phyloP scores from a whole-genome alignment of 768 basidiomycete species.

The Lepiota venenata region DNA sequence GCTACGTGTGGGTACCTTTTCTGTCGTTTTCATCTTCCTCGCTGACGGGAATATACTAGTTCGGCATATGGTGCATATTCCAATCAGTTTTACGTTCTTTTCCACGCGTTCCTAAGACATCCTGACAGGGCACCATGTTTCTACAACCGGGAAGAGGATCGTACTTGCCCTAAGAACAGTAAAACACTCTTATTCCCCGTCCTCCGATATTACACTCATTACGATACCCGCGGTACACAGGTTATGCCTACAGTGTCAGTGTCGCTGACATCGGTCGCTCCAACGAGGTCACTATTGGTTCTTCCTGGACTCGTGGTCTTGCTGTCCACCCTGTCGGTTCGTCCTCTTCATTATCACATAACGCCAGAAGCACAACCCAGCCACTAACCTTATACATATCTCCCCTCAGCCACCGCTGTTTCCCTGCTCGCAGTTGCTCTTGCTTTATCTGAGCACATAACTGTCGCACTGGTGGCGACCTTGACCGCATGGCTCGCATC shows the following conservation, averaged over 20 bases:
- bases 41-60: constrained; percentile 31
- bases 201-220: neutral
- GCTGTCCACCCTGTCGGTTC: constrained; percentile 74
- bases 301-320: constrained; percentile 71
- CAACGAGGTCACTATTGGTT: constrained; percentile 38
- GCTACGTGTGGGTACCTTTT: constrained; percentile 46
- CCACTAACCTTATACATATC: neutral
- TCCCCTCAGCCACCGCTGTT: constrained; percentile 42
- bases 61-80: constrained; percentile 63
- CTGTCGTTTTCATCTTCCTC: constrained; percentile 1
- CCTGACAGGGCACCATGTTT: constrained; percentile 58
- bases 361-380: neutral
- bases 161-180: constrained; percentile 50
- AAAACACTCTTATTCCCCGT: constrained; percentile 12
- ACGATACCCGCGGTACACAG: constrained; percentile 21
- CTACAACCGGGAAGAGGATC: constrained; percentile 37
- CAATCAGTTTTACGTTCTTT: neutral
- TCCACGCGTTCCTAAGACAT: neutral
- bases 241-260: constrained; percentile 52
- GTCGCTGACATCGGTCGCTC: constrained; percentile 30
- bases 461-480: constrained; percentile 59
- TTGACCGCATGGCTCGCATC: constrained; percentile 72
- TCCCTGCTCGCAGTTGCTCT: constrained; percentile 63
- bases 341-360: constrained; percentile 19
- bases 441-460: constrained; percentile 55